Conservation (phyloP, 129 eudicot species). For the Mikania micrantha region DNA sequence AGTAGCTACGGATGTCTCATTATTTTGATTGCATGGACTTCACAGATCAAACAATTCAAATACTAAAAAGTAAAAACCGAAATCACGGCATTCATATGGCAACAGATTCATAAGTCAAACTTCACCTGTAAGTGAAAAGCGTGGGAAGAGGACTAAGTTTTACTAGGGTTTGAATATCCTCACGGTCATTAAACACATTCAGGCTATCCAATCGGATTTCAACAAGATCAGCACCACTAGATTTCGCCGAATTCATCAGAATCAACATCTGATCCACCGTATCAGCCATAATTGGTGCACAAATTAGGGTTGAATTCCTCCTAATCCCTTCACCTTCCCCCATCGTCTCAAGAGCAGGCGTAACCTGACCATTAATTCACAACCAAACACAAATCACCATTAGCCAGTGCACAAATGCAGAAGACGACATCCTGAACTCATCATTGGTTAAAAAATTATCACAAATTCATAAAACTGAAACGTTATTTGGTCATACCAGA, state of each 20-base stretch:
- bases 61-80: background rate
- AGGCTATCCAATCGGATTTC: slow-evolving; percentile 83
- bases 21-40: background rate
- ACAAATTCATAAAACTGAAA: background rate
- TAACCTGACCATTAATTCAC: slow-evolving; percentile 20
- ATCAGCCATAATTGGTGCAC: slow-evolving; percentile 88
- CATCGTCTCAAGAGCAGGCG: slow-evolving; percentile 45
- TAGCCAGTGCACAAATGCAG: slow-evolving; percentile 1
- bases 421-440: background rate
- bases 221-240: slow-evolving; percentile 79
- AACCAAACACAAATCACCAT: slow-evolving; percentile 5
- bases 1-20: background rate
- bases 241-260: slow-evolving; percentile 57
- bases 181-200: slow-evolving; percentile 39
- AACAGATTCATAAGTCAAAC: background rate
- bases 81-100: background rate
- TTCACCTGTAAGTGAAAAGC: slow-evolving; percentile 87
- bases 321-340: slow-evolving; percentile 33
- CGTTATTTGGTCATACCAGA: background rate
- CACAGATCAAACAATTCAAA: background rate
- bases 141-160: slow-evolving; percentile 67
- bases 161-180: slow-evolving; percentile 47
- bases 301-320: slow-evolving; percentile 63
- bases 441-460: background rate
- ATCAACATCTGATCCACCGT: slow-evolving; percentile 63